Conservation (phyloP, 179 eudicot genomes). For the Actinidia arguta region DNA sequence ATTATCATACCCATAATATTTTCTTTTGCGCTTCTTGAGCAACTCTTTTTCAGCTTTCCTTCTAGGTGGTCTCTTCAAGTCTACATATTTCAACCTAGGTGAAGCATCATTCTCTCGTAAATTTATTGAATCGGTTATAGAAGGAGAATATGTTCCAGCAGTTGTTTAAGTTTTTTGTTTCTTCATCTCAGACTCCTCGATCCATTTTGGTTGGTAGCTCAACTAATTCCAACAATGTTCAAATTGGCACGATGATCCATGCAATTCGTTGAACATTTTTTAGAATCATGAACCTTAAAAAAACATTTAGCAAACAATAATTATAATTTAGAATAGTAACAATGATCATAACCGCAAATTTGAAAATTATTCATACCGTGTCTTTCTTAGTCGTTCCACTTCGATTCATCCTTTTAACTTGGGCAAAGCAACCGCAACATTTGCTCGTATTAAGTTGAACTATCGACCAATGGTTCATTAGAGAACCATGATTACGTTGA, state of each 20-base stretch:
- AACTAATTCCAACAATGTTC: slow-evolving; percentile 11
- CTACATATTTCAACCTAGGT: not conserved
- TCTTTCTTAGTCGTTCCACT: not conserved
- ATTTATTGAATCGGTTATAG: not conserved
- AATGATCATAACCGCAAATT: no score
- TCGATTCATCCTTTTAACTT: not conserved
- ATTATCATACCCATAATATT: not conserved
- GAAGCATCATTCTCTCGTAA: not conserved
- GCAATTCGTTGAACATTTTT: not conserved
- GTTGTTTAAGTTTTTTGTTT: not conserved
- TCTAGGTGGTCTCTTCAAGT: not conserved
- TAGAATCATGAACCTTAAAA: not conserved
- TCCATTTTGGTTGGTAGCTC: slow-evolving; percentile 6
- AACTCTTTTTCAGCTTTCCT: not conserved
- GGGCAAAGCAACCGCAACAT: not conserved
- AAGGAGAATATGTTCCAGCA: not conserved
- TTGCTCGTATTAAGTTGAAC: no score
- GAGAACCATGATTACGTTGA: no score
- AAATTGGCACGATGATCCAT: not conserved
- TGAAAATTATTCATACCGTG: not conserved
- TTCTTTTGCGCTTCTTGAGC: no score
- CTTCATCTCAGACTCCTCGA: not conserved
- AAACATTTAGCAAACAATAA: no score
- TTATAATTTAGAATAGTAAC: not conserved
- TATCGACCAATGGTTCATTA: no score